Conservation (phyloP, 306 rosid species). For the Cicer yamashitae region DNA sequence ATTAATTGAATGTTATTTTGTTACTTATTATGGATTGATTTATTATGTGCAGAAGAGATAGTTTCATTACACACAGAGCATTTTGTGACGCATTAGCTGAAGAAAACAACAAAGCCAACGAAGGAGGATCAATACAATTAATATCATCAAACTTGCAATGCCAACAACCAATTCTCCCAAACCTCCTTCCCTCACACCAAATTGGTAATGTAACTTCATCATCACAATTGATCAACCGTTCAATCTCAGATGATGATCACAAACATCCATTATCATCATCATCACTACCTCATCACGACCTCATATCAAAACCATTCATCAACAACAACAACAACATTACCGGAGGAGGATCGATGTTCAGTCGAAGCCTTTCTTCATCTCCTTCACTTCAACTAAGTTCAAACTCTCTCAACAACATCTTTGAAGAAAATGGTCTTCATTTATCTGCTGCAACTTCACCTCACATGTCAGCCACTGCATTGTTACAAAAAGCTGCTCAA, state of each 20-base stretch:
- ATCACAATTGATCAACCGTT: conserved; percentile 47
- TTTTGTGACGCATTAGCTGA: conserved; percentile 86
- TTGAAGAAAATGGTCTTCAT: conserved; percentile 49
- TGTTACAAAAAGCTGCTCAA: conserved; percentile 84
- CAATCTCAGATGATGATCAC: conserved; percentile 12
- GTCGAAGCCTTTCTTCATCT: conserved; percentile 43
- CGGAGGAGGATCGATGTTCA: conserved; percentile 36
- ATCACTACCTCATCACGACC: conserved; percentile 30
- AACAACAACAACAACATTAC: conserved; percentile 16
- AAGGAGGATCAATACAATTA: conserved; percentile 36
- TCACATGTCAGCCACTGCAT: conserved; percentile 79
- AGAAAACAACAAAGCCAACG: conserved; percentile 66
- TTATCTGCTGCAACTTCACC: conserved; percentile 40
- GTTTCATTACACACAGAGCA: conserved; percentile 94
- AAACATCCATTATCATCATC: conserved; percentile 46
- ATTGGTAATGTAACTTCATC: conserved; percentile 22
- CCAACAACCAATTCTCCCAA: conserved; percentile 47
- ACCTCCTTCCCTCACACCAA: conserved; percentile 57
- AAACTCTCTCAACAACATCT: conserved; percentile 35
- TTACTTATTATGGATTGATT: background rate
- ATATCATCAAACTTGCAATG: conserved; percentile 34
- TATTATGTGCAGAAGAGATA: conserved; percentile 70
- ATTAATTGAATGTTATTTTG: too few species aligned
- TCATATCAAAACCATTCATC: conserved; percentile 51
- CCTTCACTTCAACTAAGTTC: conserved; percentile 51